A percentile compares a stretch with the other conserved stretches of the same genome.
Evolutionary conservation across 495 filamentous ascomycete genomes (phyloP).

Genomic region (Darksidea phi): DNA sequence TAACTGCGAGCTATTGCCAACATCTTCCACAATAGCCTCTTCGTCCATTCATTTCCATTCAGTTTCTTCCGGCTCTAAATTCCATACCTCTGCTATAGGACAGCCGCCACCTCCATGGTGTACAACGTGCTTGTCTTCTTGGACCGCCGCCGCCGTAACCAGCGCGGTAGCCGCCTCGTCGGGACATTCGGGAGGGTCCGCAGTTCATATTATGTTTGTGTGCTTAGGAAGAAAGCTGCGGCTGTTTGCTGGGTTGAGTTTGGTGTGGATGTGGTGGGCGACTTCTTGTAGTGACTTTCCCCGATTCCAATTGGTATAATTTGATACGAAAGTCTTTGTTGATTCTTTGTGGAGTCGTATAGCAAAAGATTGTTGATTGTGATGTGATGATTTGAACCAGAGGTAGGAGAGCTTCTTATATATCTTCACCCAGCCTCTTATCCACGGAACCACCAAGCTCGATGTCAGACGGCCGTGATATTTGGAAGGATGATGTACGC

Average conservation of each 20-base stretch:
- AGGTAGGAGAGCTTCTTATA: not conserved
- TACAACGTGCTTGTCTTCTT: not conserved
- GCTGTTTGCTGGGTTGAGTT: too few species aligned
- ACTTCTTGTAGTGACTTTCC: not conserved
- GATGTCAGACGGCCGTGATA: not conserved
- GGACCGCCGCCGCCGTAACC: not conserved
- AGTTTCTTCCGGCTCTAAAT: too few species aligned
- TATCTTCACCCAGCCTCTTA: too few species aligned
- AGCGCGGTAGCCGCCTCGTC: not conserved
- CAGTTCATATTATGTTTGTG: constrained; percentile 3
- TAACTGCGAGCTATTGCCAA: too few species aligned
- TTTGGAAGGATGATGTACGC: not conserved
- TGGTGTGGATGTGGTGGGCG: not conserved
- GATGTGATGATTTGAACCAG: not conserved
- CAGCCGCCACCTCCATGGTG: not conserved
- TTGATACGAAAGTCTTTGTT: too few species aligned
- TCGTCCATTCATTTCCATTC: constrained; percentile 25
- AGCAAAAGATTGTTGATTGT: not conserved
- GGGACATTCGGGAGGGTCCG: constrained; percentile 7
- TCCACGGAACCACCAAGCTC: not conserved
- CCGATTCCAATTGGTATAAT: not conserved
- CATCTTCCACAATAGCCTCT: constrained; percentile 42
- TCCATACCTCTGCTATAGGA: too few species aligned
- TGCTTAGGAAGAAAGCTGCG: not conserved
- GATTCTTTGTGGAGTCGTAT: not conserved